Conservation (phyloP, 106 monocot genomes). For the Hemerocallis citrina region DNA sequence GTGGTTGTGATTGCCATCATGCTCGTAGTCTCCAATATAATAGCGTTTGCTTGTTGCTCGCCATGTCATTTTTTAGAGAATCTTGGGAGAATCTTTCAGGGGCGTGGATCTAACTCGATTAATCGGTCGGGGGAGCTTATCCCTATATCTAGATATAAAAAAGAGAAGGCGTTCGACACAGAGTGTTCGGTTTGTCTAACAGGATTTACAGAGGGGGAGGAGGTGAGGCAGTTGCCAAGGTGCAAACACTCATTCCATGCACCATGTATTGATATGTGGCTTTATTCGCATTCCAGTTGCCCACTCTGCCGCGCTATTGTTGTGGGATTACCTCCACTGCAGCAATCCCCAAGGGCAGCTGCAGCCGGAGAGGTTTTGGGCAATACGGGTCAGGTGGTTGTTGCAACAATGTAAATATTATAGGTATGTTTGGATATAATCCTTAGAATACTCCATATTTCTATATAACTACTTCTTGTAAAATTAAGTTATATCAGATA, state of each 20-base stretch:
- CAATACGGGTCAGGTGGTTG: neutral
- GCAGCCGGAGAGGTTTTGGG: neutral
- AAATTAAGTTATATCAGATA: no score
- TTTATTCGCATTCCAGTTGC: conserved; percentile 13
- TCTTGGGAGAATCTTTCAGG: neutral
- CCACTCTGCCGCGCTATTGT: conserved; percentile 9
- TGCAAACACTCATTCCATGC: neutral
- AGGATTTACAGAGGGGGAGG: neutral
- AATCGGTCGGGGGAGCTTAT: neutral
- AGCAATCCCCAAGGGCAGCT: neutral
- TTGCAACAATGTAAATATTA: neutral
- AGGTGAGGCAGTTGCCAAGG: neutral
- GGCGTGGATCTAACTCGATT: neutral
- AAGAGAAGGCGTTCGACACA: neutral
- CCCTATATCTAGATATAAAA: conserved; percentile 9
- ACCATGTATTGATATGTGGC: conserved; percentile 13
- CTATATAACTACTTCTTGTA: no score
- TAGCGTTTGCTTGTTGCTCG: conserved; percentile 7
- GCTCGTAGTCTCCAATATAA: conserved; percentile 1
- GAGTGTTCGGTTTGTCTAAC: neutral
- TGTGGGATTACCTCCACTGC: neutral
- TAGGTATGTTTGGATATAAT: no score
- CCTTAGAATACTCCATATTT: no score
- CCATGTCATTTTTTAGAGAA: neutral
- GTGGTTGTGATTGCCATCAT: conserved; percentile 4